Evolutionary conservation across 441 rosid species (phyloP), one percentile per base, ranked within the genome.

Genomic region (Populus hybrid): DNA sequence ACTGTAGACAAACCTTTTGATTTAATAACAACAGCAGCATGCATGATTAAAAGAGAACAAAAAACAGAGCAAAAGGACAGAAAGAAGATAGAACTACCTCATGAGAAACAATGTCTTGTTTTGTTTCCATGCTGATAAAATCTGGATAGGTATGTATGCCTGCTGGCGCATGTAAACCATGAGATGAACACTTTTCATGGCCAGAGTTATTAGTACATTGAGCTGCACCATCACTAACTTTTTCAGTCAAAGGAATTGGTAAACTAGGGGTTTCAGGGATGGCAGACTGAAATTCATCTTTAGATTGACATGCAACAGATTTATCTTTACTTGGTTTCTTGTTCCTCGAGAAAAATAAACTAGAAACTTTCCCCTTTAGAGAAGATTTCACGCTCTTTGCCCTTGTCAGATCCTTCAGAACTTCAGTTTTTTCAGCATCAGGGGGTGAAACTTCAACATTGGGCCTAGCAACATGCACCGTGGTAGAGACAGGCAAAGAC

Each of bases 281-380:
- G 56, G 83, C 78, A 78, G 86, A 81, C 18, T 78, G 82, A 78
- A 86, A 82, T 78, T 85, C 88, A 40, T 82, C 79, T 69, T 64
- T 81, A 9, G 76, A 69, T 75, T 83, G 90, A 85, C 85, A 81
- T 71, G 70, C 82, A 73, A 68, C 77, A 64, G 78, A 76, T 77
- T 86, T 90, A 80, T 91, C 98, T 79, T 89, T 89, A 83, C 59
- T 87, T 35, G 85, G 38, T 84, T 85, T 91, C 81, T 90, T 95
- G 79, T 78, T 90, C 90, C n/a, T n/a, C n/a, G n/a, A n/a, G n/a
- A n/a, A n/a, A n/a, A n/a, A n/a, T n/a, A n/a, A n/a, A n/a, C n/a
- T 89, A 1, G 99, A 95, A 79, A 94, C 97, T 81, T 89, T n/a
- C n/a, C n/a, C n/a, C n/a, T n/a, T n/a, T n/a, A n/a, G 79, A 70